Percentiles rank a stretch among this genome's conserved stretches.
Evolutionary conservation across 192 early-diverging fungal species (phyloP).

Genomic region (Mortierella hygrophila): DNA sequence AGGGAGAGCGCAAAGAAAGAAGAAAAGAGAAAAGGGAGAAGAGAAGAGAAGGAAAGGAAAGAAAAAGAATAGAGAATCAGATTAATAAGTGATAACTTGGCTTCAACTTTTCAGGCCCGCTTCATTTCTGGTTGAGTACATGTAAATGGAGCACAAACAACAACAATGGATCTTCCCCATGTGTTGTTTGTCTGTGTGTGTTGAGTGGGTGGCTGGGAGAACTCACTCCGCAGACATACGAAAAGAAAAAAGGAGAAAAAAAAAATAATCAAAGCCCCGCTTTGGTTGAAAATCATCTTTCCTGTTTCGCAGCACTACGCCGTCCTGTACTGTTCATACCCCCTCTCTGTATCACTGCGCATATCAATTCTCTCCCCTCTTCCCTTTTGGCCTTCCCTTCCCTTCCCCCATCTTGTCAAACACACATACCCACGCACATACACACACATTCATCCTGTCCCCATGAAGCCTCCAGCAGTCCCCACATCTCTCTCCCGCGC

Average conservation of each 20-base stretch:
- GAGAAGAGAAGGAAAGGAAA: not conserved
- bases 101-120: too few species aligned
- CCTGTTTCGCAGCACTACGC: too few species aligned
- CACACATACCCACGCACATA: not conserved
- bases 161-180: not conserved
- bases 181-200: not conserved
- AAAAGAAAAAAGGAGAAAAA: not conserved
- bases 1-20: not conserved
- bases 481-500: slow-evolving; percentile 43
- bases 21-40: slow-evolving; percentile 7
- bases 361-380: too few species aligned
- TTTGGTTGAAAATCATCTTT: too few species aligned
- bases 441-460: not conserved
- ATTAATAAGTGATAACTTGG: not conserved
- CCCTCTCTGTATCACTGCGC: not conserved
- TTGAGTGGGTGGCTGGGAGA: not conserved
- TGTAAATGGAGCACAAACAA: too few species aligned
- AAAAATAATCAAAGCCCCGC: not conserved
- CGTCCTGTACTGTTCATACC: too few species aligned
- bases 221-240: not conserved
- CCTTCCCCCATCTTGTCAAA: too few species aligned
- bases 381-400: not conserved
- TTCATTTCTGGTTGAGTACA: too few species aligned
- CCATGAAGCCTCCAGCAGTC: slow-evolving; percentile 39
- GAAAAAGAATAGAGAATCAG: not conserved